Evolutionary conservation across 1,284 basidiomycete species (phyloP), one percentile per base, ranked within the genome.

Genomic region (Cryptococcus jaspeensis): DNA sequence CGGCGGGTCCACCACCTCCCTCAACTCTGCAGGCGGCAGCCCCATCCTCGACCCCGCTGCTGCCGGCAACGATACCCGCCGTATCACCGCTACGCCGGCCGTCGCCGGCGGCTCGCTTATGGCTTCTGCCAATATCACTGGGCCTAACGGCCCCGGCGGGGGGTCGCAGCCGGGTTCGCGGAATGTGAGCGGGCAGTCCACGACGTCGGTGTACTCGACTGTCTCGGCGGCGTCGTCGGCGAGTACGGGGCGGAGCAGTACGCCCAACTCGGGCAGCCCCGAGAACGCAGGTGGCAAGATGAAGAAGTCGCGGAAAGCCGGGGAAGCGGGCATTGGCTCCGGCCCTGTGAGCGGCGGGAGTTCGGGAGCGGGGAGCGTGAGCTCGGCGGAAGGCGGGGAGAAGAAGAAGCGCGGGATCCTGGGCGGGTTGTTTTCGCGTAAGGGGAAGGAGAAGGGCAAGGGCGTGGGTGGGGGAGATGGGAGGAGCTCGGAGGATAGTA

Each of bases 11-110:
- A 49, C 53, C 32, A 52, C 63, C 3, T 63, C 67, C 8, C 49
- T 65, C 12, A 61, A 61, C 20, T 62, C 47, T 15, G 62, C 63
- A 9, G 49, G 46, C 5, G 53, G 51, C 15, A 58, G 58, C 39
- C 37, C 53, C 35, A 53, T 56, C 6, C 60, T 71, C 23, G 73
- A 75, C 50, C 71, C 71, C 9, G 69, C 70, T 22, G 59, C 70
- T 54, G 70, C 68, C 11, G 59, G 57, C 2, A 83, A 79, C 1
- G 89, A 87, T 65, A 90, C 89, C 3, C 81, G 83, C 54, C 86
- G 89, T 63, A 80, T 91, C 55, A 86, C 85, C 1, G 86, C 84
- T 50, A 92, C 90, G 0, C 90, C 90, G 1, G 79, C 83, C 2
- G 85, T 92, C 39, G 87, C 85, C 5, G 80, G 81, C 38, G 63